Base-by-base conservation (phyloP, 1,139 yeast species). In the Pichia sp. region DNA sequence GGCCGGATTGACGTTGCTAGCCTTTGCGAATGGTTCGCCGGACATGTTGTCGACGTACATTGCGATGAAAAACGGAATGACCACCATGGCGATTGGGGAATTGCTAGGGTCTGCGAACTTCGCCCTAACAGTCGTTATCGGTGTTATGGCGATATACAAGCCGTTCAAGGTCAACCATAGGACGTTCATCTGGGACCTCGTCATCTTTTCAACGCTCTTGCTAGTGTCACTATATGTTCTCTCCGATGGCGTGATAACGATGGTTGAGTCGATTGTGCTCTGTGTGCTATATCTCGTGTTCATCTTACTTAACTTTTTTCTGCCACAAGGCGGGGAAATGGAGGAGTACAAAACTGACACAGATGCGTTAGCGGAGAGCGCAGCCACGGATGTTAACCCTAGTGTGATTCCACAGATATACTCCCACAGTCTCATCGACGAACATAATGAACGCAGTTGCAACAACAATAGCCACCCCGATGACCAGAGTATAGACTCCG, bases 21-120 rank as follows among this genome's bases (percentile, higher is more conserved):
- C 99, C 0, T 75, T 92, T 59, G 98, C 98, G 0, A 93, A 93
- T 69, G 93, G 97, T 8, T 79, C 96, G 0, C 97, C 98, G 0
- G 99, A 93, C 69, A 83, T 93, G 4, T 78, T 90, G 49, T 81
- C 95, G 51, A 90, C 97, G 0, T 89, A 82, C 67, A 84, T 85
- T 45, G 96, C 97, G 5, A 80, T 90, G 81, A 75, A 76, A 44
- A 71, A 81, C 3, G 85, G 81, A 16, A 80, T 87, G 5, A 83
- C 87, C 0, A 78, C 90, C 2, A 72, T 93, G 67, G 98, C 98
- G 0, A 72, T 93, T 5, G 95, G 97, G 1, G 97, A 92, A 68
- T 74, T 92, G 43, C 70, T 90, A 38, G 98, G 99, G 0, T 92
- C 97, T 2, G 88, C 93, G 0, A 77, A 84, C 42, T 86, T 90